Evolutionary conservation across 148 eudicot species (phyloP), one percentile per base, ranked within the genome.

Genomic region (Rhododendron kiyosumense): DNA sequence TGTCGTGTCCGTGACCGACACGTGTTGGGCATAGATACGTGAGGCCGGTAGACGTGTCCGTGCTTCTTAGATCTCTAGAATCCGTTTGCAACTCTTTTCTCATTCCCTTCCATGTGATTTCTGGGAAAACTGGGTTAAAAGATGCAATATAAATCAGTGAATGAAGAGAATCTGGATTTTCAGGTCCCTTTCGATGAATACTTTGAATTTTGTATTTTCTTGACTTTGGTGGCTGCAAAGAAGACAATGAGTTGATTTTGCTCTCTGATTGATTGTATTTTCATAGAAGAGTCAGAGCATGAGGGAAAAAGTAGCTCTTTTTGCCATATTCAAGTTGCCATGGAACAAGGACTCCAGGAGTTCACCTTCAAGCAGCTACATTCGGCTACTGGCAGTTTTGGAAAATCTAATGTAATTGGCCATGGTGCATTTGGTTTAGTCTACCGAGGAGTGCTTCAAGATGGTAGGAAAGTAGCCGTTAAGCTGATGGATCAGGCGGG

Each of bases 401-500:
- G 94, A 74, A 95, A 96, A 87, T 93, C 98, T 22, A 96, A 96
- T 89, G 87, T 96, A 71, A 94, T 96, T 84, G 99, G 98, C 52
- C 98, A 93, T 82, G 99, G 99, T 82, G 98, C 96, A 30, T 96
- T 96, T 82, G 98, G 99, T 45, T 91, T 89, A 18, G 98, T 95
- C 10, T 96, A 91, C 71, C 89, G 99, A 73, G 99, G 98, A 84
- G 95, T 95, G 73, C 98, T 95, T 79, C 93, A 85, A 86, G 93
- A 92, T 90, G 99, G 94, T 73, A 90, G 94, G 87, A 96, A 96
- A 85, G 97, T 92, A 82, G 99, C 99, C 54, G 90, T 96, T 81
- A 96, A 96, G 86, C 57, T 95, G 91, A 95, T 96, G 99, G 97
- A 96, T 89, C 92, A 52, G 82, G 94, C 91, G 85, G 99, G 99